Percentiles rank a stretch among this genome's conserved stretches.
Evolutionary conservation across 75 land plant species (phyloP).

Genomic region (Cupressus sempervirens): DNA sequence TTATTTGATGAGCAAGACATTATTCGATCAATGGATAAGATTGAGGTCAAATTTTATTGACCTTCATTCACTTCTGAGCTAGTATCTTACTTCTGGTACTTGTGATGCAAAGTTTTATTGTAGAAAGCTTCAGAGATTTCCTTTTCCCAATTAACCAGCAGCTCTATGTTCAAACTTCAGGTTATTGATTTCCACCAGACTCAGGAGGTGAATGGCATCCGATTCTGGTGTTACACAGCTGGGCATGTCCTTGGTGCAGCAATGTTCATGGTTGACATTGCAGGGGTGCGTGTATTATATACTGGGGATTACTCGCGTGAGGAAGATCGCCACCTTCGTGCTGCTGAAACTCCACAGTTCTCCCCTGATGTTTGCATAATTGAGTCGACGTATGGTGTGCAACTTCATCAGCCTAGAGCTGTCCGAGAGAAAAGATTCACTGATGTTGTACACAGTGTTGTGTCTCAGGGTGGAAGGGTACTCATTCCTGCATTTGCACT

Average conservation of each 20-base stretch:
- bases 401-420: conserved; percentile 79
- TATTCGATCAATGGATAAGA: conserved; percentile 86
- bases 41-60: conserved; percentile 53
- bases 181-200: conserved; percentile 93
- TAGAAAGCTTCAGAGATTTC: not conserved
- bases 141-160: conserved; percentile 14
- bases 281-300: conserved; percentile 87
- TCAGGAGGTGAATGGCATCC: conserved; percentile 89
- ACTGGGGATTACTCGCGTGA: conserved; percentile 95
- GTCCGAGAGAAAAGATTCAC: conserved; percentile 86
- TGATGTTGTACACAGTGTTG: conserved; percentile 67
- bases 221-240: conserved; percentile 98
- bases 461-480: conserved; percentile 89
- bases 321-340: conserved; percentile 92
- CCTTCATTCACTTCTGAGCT: not conserved
- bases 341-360: conserved; percentile 87
- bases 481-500: conserved; percentile 94
- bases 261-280: conserved; percentile 99
- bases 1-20: conserved; percentile 90
- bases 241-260: conserved; percentile 98
- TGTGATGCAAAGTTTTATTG: not conserved
- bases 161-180: conserved; percentile 23
- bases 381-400: conserved; percentile 99
- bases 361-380: conserved; percentile 97
- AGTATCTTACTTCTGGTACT: not conserved